Percentiles rank a stretch among this genome's conserved stretches.
These are phyloP conservation scores for Oryza australiensis DNA, from an alignment of 176 grass and related monocot genomes.

Conservation along the genomic window DNA sequence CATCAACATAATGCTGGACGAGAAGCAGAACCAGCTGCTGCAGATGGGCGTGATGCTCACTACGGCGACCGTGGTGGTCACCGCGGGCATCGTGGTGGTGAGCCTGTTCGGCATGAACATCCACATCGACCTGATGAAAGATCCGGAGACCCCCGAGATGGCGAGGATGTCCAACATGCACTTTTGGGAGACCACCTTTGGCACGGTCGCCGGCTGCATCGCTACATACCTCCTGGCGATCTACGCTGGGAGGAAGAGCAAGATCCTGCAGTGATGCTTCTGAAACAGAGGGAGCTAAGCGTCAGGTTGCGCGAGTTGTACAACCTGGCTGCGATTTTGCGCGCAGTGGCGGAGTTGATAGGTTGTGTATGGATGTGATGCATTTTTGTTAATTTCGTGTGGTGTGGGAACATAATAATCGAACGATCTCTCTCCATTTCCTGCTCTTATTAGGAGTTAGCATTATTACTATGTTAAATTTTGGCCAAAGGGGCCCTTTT, in stretches of 20 bases:
- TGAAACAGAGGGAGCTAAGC: not conserved
- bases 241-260: slow-evolving; percentile 74
- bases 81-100: slow-evolving; percentile 64
- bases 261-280: slow-evolving; percentile 62
- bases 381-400: not conserved
- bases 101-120: slow-evolving; percentile 93
- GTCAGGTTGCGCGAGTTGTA: not conserved
- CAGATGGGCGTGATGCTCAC: slow-evolving; percentile 86
- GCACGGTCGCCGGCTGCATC: slow-evolving; percentile 64
- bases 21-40: slow-evolving; percentile 85
- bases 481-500: not conserved
- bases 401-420: not conserved
- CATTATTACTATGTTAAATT: not conserved
- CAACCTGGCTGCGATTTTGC: not conserved
- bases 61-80: slow-evolving; percentile 67
- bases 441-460: not conserved
- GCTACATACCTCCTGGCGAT: slow-evolving; percentile 68
- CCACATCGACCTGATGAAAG: slow-evolving; percentile 48
- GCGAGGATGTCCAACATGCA: slow-evolving; percentile 45
- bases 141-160: slow-evolving; percentile 42
- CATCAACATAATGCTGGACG: slow-evolving; percentile 86
- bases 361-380: not conserved
- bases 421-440: not conserved
- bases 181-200: slow-evolving; percentile 77
- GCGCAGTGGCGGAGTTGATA: not conserved